Evolutionary conservation across 2,329 filamentous ascomycete species (phyloP).

Genomic region (Eutypella sp.): DNA sequence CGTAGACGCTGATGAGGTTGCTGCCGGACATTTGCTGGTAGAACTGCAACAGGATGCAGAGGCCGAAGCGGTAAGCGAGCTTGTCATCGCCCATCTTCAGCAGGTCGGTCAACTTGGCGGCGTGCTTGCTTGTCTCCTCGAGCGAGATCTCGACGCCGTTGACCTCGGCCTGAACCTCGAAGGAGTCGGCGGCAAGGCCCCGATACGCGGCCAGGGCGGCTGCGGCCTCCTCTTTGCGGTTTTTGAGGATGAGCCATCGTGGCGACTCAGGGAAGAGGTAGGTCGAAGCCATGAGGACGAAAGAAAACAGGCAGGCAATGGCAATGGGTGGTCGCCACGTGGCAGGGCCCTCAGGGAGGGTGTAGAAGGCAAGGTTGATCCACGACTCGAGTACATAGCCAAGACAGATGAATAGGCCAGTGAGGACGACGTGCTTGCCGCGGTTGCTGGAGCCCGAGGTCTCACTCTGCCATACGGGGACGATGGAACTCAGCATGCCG

Average conservation of each 20-base stretch:
- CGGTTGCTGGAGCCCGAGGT: conserved; percentile 35
- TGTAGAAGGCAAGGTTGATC: conserved; percentile 41
- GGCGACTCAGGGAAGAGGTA: conserved; percentile 32
- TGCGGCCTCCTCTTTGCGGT: conserved; percentile 23
- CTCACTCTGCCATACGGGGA: conserved; percentile 37
- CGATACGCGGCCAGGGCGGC: conserved; percentile 25
- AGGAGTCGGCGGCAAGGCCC: conserved; percentile 14
- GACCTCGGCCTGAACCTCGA: conserved; percentile 34
- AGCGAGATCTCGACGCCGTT: conserved; percentile 43
- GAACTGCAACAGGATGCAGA: conserved; percentile 46
- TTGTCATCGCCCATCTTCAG: conserved; percentile 46
- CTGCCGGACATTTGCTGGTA: conserved; percentile 46
- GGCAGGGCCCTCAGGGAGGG: conserved; percentile 18
- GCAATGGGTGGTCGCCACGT: conserved; percentile 32
- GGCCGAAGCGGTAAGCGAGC: conserved; percentile 44
- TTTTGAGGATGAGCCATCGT: conserved; percentile 30
- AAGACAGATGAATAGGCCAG: conserved; percentile 31
- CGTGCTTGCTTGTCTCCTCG: conserved; percentile 34
- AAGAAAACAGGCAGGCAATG: conserved; percentile 25
- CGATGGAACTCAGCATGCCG: conserved; percentile 34
- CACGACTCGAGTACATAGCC: conserved; percentile 37
- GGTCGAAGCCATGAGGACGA: conserved; percentile 24
- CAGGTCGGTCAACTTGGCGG: conserved; percentile 36
- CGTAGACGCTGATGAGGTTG: conserved; percentile 44
- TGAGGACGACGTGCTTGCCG: conserved; percentile 35